Conservation (phyloP, 2,329 filamentous ascomycete genomes). For the Thielaviopsis musarum region DNA sequence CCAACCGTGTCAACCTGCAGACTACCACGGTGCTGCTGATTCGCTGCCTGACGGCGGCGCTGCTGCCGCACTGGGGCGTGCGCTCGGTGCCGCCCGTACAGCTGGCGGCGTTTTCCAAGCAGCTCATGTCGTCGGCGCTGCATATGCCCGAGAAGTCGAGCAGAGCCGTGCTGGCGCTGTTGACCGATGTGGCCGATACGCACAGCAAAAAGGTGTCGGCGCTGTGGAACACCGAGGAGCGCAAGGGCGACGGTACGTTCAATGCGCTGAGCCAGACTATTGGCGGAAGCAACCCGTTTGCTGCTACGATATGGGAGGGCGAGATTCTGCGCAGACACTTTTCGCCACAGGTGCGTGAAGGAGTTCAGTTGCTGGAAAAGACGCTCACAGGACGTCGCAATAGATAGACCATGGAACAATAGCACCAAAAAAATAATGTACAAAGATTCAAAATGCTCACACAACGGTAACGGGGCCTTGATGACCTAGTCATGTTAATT, state of each 20-base stretch:
- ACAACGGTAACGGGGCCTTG: background rate
- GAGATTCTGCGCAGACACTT: conserved; percentile 76
- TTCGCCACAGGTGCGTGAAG: conserved; percentile 70
- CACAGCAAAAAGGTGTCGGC: conserved; percentile 68
- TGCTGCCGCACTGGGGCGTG: conserved; percentile 59
- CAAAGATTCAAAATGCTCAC: background rate
- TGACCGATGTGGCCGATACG: conserved; percentile 62
- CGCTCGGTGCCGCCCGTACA: conserved; percentile 63
- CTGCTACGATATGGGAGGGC: conserved; percentile 82
- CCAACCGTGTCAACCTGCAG: conserved; percentile 70
- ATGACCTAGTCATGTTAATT: background rate
- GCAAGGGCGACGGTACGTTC: conserved; percentile 77
- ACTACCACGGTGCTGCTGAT: conserved; percentile 88
- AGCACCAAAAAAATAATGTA: background rate
- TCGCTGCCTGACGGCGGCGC: conserved; percentile 64
- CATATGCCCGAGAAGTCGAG: conserved; percentile 84
- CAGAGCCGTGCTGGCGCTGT: conserved; percentile 59
- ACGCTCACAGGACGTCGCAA: conserved; percentile 24
- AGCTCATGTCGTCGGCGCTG: conserved; percentile 64
- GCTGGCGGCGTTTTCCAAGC: conserved; percentile 85
- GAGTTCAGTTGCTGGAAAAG: conserved; percentile 53
- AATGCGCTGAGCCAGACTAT: conserved; percentile 56
- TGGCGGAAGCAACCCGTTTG: conserved; percentile 80
- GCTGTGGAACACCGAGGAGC: conserved; percentile 91
- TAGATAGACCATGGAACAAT: background rate